These are phyloP conservation scores for Podospora pseudopauciseta DNA, from an alignment of 495 filamentous ascomycete species.

Conservation along the genomic window DNA sequence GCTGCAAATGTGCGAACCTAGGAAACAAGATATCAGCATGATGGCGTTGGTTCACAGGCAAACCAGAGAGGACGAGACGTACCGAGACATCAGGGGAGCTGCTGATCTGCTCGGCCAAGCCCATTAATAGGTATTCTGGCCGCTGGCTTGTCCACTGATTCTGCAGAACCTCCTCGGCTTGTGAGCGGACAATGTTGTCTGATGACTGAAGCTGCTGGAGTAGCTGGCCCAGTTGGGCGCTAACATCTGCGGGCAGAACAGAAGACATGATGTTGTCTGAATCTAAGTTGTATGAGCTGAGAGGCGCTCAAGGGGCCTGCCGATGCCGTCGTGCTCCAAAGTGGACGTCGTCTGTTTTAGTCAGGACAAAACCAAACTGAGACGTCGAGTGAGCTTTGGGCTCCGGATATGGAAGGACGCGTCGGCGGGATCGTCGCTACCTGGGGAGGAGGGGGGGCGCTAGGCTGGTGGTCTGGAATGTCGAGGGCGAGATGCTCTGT, in stretches of 20 bases:
- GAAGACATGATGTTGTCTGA: constrained; percentile 47
- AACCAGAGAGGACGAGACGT: constrained; percentile 42
- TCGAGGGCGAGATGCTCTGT: background rate
- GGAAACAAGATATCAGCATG: constrained; percentile 8
- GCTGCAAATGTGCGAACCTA: constrained; percentile 86
- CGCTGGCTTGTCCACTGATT: constrained; percentile 78
- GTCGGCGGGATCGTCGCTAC: background rate
- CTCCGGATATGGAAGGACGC: constrained; percentile 1
- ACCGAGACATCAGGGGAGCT: constrained; percentile 60
- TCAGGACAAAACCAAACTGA: background rate
- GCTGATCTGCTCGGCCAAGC: constrained; percentile 86
- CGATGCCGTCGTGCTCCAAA: background rate
- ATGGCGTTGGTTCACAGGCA: constrained; percentile 4
- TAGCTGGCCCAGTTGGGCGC: constrained; percentile 77
- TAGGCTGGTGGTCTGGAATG: background rate
- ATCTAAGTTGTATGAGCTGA: background rate
- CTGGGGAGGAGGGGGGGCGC: background rate
- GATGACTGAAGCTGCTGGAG: constrained; percentile 81
- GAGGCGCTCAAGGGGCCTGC: background rate
- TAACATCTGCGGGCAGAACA: constrained; percentile 74
- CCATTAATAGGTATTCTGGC: constrained; percentile 87
- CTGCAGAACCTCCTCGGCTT: constrained; percentile 85
- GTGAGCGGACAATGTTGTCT: constrained; percentile 78
- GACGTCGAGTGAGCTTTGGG: background rate
- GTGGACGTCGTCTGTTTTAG: background rate